These are phyloP conservation scores for Trametes hirsuta DNA, from an alignment of 1,284 basidiomycete species.

Conservation along the genomic window DNA sequence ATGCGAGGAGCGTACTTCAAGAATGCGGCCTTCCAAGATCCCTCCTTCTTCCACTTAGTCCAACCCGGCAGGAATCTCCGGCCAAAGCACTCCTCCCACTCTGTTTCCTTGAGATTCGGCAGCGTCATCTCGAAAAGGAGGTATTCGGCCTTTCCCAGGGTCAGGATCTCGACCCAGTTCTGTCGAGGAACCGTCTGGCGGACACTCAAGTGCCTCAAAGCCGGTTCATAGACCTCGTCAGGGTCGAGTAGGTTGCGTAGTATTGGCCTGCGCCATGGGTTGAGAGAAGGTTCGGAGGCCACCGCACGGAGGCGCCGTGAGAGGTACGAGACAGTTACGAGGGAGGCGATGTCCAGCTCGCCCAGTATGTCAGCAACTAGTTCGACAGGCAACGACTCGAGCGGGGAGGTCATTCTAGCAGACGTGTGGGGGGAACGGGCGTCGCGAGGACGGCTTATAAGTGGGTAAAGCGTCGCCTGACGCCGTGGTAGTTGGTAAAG, in stretches of 20 bases:
- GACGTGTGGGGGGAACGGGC: conserved; percentile 1
- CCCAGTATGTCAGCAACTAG: conserved; percentile 72
- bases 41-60: conserved; percentile 66
- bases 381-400: conserved; percentile 70
- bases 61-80: conserved; percentile 74
- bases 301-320: conserved; percentile 60
- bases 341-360: conserved; percentile 64
- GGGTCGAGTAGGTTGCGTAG: conserved; percentile 51
- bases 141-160: conserved; percentile 58
- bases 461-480: conserved; percentile 1
- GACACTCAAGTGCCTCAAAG: conserved; percentile 60
- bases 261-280: conserved; percentile 75
- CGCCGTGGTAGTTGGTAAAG: conserved; percentile 7
- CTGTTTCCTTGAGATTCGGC: conserved; percentile 61
- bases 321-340: conserved; percentile 59
- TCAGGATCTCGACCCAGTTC: conserved; percentile 76
- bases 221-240: conserved; percentile 48
- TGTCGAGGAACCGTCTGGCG: conserved; percentile 64
- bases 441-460: neutral
- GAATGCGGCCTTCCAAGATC: conserved; percentile 62
- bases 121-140: conserved; percentile 67
- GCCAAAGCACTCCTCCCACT: conserved; percentile 75
- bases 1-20: conserved; percentile 51
- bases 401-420: conserved; percentile 9
- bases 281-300: conserved; percentile 62